phyloP scores from a whole-genome alignment of 2,329 filamentous ascomycete genomes.

The Exophiala spinifera region DNA sequence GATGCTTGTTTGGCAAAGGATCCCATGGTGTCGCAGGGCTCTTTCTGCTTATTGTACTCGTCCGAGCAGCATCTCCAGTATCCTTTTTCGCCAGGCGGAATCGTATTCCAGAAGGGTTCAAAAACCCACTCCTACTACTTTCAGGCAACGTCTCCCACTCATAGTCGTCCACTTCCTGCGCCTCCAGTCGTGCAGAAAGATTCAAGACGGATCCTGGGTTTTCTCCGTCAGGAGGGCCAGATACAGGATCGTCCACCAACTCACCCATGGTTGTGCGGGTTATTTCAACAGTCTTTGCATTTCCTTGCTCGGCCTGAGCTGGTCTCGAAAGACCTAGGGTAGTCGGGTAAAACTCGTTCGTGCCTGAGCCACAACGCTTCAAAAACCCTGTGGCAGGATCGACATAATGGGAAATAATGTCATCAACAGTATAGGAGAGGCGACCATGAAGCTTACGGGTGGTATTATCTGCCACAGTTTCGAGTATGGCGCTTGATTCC shows the following conservation, averaged over 20 bases:
- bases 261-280: too few relatives aligned
- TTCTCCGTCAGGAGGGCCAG: background rate
- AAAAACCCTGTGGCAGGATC: background rate
- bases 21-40: constrained; percentile 21
- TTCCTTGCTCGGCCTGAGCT: too few relatives aligned
- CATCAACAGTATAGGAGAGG: constrained; percentile 16
- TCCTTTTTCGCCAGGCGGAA: constrained; percentile 19
- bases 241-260: background rate
- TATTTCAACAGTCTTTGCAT: too few relatives aligned
- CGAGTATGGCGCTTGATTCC: constrained; percentile 23
- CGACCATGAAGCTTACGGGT: background rate
- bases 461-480: constrained; percentile 6
- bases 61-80: constrained; percentile 3
- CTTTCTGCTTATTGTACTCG: constrained; percentile 1
- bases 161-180: constrained; percentile 2
- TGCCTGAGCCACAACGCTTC: background rate
- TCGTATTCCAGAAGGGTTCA: constrained; percentile 19
- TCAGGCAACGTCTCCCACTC: constrained; percentile 15
- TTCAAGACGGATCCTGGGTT: background rate
- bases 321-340: background rate
- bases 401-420: constrained; percentile 23
- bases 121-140: constrained; percentile 17
- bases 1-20: constrained; percentile 7
- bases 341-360: background rate
- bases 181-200: background rate